Evolutionary conservation across 2,329 filamentous ascomycete genomes (phyloP).

Genomic region (Penicillium palitans): DNA sequence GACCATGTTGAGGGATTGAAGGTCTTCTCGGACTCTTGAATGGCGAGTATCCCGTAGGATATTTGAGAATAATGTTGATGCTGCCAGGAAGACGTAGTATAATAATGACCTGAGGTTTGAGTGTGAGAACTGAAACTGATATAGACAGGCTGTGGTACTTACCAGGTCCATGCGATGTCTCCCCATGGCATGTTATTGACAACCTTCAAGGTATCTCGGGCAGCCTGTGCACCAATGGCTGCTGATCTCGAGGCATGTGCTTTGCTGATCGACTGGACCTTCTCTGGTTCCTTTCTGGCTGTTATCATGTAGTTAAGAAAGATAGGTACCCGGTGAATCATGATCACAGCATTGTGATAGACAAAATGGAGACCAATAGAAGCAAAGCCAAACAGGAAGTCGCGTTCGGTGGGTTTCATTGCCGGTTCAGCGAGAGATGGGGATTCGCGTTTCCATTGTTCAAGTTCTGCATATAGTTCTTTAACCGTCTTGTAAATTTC

Average conservation of each 20-base stretch:
- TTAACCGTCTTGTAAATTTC: slow-evolving; percentile 89
- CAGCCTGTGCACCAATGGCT: slow-evolving; percentile 82
- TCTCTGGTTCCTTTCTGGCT: slow-evolving; percentile 56
- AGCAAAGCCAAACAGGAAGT: slow-evolving; percentile 85
- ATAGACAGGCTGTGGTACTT: slow-evolving; percentile 37
- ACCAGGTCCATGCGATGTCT: slow-evolving; percentile 92
- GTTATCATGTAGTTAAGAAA: slow-evolving; percentile 85
- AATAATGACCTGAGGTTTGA: slow-evolving; percentile 65
- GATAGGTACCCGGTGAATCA: slow-evolving; percentile 93
- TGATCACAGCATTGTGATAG: slow-evolving; percentile 95
- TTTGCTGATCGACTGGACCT: slow-evolving; percentile 70
- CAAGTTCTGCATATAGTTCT: slow-evolving; percentile 78
- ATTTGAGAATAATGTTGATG: slow-evolving; percentile 90
- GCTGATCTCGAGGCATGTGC: slow-evolving; percentile 79
- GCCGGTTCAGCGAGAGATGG: slow-evolving; percentile 85
- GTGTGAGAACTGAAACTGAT: not conserved
- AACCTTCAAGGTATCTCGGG: slow-evolving; percentile 83
- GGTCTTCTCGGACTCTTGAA: slow-evolving; percentile 75
- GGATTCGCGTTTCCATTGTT: slow-evolving; percentile 89
- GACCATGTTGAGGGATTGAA: slow-evolving; percentile 82
- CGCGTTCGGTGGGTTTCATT: slow-evolving; percentile 81
- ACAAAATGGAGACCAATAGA: slow-evolving; percentile 88
- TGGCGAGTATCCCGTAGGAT: slow-evolving; percentile 89
- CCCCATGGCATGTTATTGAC: slow-evolving; percentile 93
- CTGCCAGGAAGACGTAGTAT: slow-evolving; percentile 89